Percentiles rank a stretch among this genome's conserved stretches.
These are phyloP conservation scores for Cotoneaster glaucophyllus DNA, from an alignment of 306 rosid genomes.

Conservation along the genomic window DNA sequence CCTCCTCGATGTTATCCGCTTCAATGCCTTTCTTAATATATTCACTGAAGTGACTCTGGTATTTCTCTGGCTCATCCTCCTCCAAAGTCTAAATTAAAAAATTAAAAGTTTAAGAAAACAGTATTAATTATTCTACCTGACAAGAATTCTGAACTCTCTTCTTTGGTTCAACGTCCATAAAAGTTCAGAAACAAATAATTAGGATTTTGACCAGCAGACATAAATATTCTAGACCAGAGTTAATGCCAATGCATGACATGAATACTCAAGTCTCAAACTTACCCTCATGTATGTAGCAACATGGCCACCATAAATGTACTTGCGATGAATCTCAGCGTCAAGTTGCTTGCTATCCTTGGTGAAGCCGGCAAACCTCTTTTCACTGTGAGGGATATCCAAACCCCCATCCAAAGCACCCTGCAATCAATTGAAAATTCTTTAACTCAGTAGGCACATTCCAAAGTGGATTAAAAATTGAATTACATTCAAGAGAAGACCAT, in stretches of 20 bases:
- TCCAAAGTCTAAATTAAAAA: constrained; percentile 17
- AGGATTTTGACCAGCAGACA: no score
- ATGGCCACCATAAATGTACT: constrained; percentile 62
- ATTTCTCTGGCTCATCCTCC: constrained; percentile 74
- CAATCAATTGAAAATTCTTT: no score
- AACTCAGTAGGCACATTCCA: no score
- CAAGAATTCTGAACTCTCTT: no score
- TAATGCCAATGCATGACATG: no score
- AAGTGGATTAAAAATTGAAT: no score
- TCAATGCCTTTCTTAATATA: constrained; percentile 52
- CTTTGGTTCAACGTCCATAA: no score
- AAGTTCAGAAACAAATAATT: no score
- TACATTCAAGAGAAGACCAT: no score
- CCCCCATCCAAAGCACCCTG: constrained; percentile 73
- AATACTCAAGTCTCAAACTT: no score
- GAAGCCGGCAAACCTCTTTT: constrained; percentile 68
- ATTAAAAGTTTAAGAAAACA: no score
- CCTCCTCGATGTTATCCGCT: constrained; percentile 41
- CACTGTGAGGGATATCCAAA: constrained; percentile 64
- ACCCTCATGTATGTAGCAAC: constrained; percentile 54
- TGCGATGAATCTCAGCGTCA: constrained; percentile 63
- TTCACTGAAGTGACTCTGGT: constrained; percentile 57
- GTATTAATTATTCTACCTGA: neutral
- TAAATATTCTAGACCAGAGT: no score
- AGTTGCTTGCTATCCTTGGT: constrained; percentile 47